Percentiles rank a stretch among this genome's conserved stretches.
Evolutionary conservation across 331 rosid species (phyloP).

Genomic region (Ulmus americana): DNA sequence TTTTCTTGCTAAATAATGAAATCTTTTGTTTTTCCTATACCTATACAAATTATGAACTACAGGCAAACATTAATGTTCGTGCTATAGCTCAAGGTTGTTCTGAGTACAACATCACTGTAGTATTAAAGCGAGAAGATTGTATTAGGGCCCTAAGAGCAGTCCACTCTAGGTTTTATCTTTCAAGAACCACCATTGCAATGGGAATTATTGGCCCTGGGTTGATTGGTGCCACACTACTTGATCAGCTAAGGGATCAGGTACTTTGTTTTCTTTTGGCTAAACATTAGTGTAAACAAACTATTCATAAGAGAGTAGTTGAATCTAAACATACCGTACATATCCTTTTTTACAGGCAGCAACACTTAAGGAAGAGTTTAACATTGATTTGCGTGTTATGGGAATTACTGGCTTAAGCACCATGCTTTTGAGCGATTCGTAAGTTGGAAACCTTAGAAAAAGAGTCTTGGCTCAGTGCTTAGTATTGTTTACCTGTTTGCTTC

Average conservation of each 20-base stretch:
- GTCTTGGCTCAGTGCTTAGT: background rate
- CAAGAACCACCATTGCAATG: constrained; percentile 92
- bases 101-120: constrained; percentile 91
- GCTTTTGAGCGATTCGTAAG: constrained; percentile 78
- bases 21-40: background rate
- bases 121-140: constrained; percentile 84
- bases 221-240: constrained; percentile 87
- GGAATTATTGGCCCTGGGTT: constrained; percentile 96
- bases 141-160: constrained; percentile 91
- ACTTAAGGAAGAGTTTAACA: constrained; percentile 85
- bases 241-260: constrained; percentile 96
- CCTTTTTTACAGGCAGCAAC: constrained; percentile 46
- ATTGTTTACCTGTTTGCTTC: background rate
- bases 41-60: constrained; percentile 19
- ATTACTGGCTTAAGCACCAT: constrained; percentile 63
- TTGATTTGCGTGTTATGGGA: constrained; percentile 89
- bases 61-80: constrained; percentile 93
- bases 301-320: background rate
- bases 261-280: constrained; percentile 11
- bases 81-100: constrained; percentile 99
- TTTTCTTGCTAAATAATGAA: background rate
- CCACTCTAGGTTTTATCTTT: constrained; percentile 89
- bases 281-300: background rate
- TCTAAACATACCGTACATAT: background rate
- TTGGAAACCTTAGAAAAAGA: constrained; percentile 18